Conservation (phyloP, 129 eudicot genomes). For the sunflower (Helianthus annuus) region DNA sequence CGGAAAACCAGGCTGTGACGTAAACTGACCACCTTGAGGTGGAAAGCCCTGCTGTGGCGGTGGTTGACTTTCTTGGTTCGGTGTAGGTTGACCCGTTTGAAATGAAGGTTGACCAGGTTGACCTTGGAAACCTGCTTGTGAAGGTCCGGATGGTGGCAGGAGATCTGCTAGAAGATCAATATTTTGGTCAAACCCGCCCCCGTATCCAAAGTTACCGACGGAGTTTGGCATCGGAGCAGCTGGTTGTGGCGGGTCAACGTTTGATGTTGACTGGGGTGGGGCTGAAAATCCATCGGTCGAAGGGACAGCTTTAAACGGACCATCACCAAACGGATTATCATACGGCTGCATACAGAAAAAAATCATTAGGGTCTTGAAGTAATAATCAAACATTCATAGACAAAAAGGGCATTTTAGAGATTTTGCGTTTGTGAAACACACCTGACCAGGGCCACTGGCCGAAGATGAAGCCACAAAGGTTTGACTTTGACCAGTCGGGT, state of each 20-base stretch:
- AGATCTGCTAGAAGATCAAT: slow-evolving; percentile 89
- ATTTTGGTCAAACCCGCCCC: slow-evolving; percentile 36
- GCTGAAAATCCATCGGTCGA: slow-evolving; percentile 44
- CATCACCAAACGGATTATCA: slow-evolving; percentile 96
- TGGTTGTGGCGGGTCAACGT: slow-evolving; percentile 40
- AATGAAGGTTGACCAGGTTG: slow-evolving; percentile 9
- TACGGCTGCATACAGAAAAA: slow-evolving; percentile 61
- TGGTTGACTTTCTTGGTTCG: slow-evolving; percentile 34
- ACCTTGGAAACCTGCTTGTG: slow-evolving; percentile 34
- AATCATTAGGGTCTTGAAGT: not conserved
- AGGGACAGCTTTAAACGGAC: slow-evolving; percentile 82
- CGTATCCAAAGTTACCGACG: slow-evolving; percentile 40
- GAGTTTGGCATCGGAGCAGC: slow-evolving; percentile 33
- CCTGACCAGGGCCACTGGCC: slow-evolving; percentile 60
- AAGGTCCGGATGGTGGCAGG: slow-evolving; percentile 58
- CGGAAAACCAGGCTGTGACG: slow-evolving; percentile 8
- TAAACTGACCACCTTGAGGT: slow-evolving; percentile 1
- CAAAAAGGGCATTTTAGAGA: slow-evolving; percentile 13
- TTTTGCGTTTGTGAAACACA: slow-evolving; percentile 26
- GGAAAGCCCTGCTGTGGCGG: slow-evolving; percentile 3
- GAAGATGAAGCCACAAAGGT: slow-evolving; percentile 51
- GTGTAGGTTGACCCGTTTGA: slow-evolving; percentile 35
- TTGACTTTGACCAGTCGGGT: slow-evolving; percentile 48
- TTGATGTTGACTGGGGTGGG: slow-evolving; percentile 54
- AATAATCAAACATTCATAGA: slow-evolving; percentile 7